These are phyloP conservation scores for Malus hybrid DNA, from an alignment of 331 rosid genomes.

Conservation along the genomic window DNA sequence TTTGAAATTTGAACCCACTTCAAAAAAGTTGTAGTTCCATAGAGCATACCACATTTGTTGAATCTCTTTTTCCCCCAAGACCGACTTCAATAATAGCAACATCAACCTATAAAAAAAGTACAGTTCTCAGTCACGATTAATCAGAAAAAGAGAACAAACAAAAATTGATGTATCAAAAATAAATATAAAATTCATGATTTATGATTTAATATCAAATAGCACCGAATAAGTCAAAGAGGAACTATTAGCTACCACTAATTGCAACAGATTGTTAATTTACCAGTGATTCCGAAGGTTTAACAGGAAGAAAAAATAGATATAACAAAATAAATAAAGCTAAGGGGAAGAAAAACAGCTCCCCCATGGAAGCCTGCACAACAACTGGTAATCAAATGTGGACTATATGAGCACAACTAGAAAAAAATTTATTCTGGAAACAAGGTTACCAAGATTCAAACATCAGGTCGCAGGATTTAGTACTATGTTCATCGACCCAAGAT, in stretches of 20 bases:
- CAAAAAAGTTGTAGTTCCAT: conserved; percentile 2
- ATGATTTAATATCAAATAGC: neutral
- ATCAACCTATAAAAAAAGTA: conserved; percentile 45
- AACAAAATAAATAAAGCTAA: no score
- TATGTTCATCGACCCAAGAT: neutral
- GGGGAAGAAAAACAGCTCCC: no score
- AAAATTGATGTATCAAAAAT: neutral
- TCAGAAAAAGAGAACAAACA: no score
- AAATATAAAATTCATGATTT: neutral
- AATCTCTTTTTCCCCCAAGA: conserved; percentile 58
- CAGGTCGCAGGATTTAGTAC: neutral
- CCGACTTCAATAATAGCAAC: conserved; percentile 71
- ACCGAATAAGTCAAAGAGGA: neutral
- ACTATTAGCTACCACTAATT: neutral
- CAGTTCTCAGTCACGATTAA: neutral
- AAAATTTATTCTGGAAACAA: neutral
- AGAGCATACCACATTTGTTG: conserved; percentile 69
- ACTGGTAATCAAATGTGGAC: no score
- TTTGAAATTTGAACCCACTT: neutral
- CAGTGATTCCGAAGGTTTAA: no score
- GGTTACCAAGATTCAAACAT: neutral
- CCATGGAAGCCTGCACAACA: no score
- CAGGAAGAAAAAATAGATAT: neutral
- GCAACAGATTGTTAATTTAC: no score
- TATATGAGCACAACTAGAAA: no score